phyloP scores from a whole-genome alignment of 1,139 yeast genomes.

The Hyphopichia pseudoburtonii region DNA sequence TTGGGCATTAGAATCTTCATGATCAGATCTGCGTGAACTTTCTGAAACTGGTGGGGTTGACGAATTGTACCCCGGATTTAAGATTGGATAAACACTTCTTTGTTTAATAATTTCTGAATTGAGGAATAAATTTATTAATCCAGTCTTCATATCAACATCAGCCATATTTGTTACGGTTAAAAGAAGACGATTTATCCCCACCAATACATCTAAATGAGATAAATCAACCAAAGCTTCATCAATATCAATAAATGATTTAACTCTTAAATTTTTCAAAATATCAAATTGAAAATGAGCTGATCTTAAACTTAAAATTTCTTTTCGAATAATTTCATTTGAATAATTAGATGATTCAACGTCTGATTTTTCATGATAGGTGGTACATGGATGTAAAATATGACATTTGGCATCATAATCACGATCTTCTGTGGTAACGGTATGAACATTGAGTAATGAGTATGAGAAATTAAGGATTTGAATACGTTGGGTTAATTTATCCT shows the following conservation, averaged over 20 bases:
- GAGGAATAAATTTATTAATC: constrained; percentile 29
- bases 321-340: constrained; percentile 7
- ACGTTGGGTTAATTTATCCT: constrained; percentile 17
- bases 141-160: constrained; percentile 27
- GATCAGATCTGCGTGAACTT: neutral
- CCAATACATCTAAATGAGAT: constrained; percentile 29
- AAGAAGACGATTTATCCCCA: constrained; percentile 33
- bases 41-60: neutral
- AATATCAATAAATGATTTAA: constrained; percentile 23
- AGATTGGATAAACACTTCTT: constrained; percentile 4
- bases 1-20: neutral
- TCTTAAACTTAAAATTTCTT: constrained; percentile 21
- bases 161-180: constrained; percentile 26
- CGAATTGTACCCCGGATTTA: neutral
- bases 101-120: constrained; percentile 24
- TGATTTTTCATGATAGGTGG: constrained; percentile 30
- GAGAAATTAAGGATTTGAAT: constrained; percentile 34
- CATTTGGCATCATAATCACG: constrained; percentile 39
- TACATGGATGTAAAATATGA: constrained; percentile 34
- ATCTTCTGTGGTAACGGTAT: constrained; percentile 31
- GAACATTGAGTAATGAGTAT: constrained; percentile 40
- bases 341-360: constrained; percentile 4
- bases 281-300: constrained; percentile 24
- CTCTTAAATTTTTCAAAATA: constrained; percentile 30
- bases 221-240: constrained; percentile 25